Evolutionary conservation across 495 filamentous ascomycete genomes (phyloP), one percentile per base, ranked within the genome.

Genomic region (Annulohypoxylon stygium): DNA sequence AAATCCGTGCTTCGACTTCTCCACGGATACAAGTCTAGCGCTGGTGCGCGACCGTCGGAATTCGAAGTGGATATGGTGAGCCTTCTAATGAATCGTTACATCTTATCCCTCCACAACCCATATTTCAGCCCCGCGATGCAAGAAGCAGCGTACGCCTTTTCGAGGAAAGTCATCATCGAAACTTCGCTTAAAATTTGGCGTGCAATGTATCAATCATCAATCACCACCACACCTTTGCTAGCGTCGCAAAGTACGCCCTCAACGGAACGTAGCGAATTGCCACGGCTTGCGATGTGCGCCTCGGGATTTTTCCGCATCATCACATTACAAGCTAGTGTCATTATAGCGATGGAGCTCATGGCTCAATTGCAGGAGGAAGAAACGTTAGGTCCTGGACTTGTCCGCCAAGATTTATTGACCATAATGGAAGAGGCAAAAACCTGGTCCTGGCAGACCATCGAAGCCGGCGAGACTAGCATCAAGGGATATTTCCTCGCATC

Each of bases 391-490:
- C 83, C 84, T 4, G 73, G 71, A 18, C 57, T 74, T 10, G 78
- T 81, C 3, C 79, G 82, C 9, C 69, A 81, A 43, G 86, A 89
- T 43, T 77, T 91, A 5, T 61, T 88, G 1, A 71, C 83, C 0
- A 80, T 87, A 0, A 23, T 89, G 0, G 78, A 82, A 9, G 84
- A 87, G 33, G 79, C 84, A 0, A 84, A 85, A 30, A 62, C 55
- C 0, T 88, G 85, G 85, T 54, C 48, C 0, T 75, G 85, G 73
- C 75, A 76, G 8, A 78, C 79, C 41, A 83, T 90, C 4, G 67
- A 81, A 47, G 81, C 81, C 0, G 89, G 88, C 1, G 87, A 90
- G 70, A 88, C 85, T 0, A 90, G 87, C 69, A 78, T 87, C 18
- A 90, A 90, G 70, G 86, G 84, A 0, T 84, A 86, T 45, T 54